phyloP scores from a whole-genome alignment of 768 basidiomycete genomes.

The Punctularia strigosozonata region DNA sequence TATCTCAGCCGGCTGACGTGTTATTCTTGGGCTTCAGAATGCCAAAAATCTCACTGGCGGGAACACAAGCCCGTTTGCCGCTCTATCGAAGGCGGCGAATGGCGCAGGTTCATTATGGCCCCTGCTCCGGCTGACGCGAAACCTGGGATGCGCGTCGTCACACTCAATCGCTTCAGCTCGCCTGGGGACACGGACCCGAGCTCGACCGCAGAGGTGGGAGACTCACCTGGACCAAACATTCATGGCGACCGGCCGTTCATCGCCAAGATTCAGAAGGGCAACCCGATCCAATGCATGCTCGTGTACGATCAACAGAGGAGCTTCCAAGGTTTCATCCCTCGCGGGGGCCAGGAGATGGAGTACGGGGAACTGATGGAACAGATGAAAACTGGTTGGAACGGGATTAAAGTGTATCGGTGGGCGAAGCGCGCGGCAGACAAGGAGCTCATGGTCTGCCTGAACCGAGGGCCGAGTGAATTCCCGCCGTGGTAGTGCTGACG shows the following conservation, averaged over 20 bases:
- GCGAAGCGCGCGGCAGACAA: constrained; percentile 13
- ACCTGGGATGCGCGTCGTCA: constrained; percentile 4
- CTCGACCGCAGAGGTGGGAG: constrained; percentile 2
- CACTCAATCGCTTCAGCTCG: constrained; percentile 13
- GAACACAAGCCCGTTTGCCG: constrained; percentile 24
- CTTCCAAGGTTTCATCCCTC: constrained; percentile 21
- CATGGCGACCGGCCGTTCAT: constrained; percentile 25
- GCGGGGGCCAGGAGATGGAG: constrained; percentile 9
- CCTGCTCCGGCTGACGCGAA: constrained; percentile 2
- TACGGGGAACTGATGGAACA: constrained; percentile 11
- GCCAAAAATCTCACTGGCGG: constrained; percentile 29
- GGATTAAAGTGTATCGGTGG: constrained; percentile 18
- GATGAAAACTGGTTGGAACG: constrained; percentile 8
- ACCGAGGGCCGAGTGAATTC: too few species aligned
- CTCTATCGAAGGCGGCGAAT: constrained; percentile 26
- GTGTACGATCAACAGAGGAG: constrained; percentile 30
- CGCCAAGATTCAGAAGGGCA: constrained; percentile 23
- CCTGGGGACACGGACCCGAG: constrained; percentile 13
- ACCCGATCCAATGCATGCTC: constrained; percentile 15
- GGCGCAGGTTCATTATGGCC: constrained; percentile 19
- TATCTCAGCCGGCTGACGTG: too few species aligned
- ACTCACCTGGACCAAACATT: constrained; percentile 18
- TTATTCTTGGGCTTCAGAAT: constrained; percentile 14
- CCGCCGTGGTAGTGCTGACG: too few species aligned
- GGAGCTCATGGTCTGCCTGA: constrained; percentile 13